A percentile compares a stretch with the other conserved stretches of the same genome.
phyloP scores from a whole-genome alignment of 129 eudicot genomes.

The Lactuca sativa region DNA sequence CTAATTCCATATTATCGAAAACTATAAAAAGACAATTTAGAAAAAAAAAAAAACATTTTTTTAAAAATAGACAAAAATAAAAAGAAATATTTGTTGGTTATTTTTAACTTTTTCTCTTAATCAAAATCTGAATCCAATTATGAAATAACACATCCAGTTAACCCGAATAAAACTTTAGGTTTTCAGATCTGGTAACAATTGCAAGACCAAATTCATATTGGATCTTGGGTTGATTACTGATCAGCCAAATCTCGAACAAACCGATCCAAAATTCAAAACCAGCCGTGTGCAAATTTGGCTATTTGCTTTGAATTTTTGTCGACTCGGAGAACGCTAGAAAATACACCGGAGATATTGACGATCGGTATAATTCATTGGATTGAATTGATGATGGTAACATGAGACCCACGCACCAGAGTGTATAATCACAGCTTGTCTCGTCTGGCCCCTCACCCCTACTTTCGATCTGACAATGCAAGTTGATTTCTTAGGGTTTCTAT shows the following conservation, averaged over 20 bases:
- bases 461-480: conserved; percentile 22
- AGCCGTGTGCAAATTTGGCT: background rate
- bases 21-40: no score
- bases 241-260: background rate
- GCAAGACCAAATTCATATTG: background rate
- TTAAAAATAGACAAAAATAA: no score
- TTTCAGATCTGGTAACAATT: background rate
- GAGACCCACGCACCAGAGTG: conserved; percentile 22
- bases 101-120: no score
- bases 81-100: no score
- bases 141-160: no score
- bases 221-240: background rate
- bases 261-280: background rate
- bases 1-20: no score
- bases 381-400: conserved; percentile 14
- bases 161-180: background rate
- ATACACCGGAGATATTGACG: background rate
- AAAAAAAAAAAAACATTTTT: no score
- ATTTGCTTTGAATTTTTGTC: background rate
- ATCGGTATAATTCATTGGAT: background rate
- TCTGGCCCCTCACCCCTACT: conserved; percentile 15
- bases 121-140: no score
- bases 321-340: background rate
- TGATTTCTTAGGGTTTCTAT: conserved; percentile 11
- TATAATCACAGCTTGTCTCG: conserved; percentile 12